Conservation (phyloP, 2,329 filamentous ascomycete species). For the Aspergillus hiratsukae region DNA sequence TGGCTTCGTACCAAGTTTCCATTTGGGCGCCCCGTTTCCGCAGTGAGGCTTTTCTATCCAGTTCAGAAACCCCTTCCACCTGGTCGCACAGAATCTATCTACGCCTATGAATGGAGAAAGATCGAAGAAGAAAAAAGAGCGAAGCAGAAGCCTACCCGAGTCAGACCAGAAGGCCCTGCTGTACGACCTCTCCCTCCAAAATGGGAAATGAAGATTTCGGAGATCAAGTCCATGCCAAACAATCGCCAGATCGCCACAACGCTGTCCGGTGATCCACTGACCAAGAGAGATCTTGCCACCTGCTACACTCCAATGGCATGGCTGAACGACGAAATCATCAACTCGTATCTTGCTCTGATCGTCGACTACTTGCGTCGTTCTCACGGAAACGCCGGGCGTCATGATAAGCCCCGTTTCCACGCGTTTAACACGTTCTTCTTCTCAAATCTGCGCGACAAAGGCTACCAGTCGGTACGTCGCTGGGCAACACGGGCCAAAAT, state of each 20-base stretch:
- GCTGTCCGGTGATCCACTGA: constrained; percentile 33
- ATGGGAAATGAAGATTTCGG: constrained; percentile 33
- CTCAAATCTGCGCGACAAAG: constrained; percentile 38
- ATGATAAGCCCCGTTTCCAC: constrained; percentile 37
- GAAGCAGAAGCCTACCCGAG: constrained; percentile 17
- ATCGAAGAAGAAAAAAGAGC: constrained; percentile 22
- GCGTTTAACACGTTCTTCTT: constrained; percentile 46
- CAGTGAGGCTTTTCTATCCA: constrained; percentile 25
- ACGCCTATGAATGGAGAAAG: constrained; percentile 23
- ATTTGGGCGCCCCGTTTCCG: constrained; percentile 25
- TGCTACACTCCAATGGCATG: constrained; percentile 35
- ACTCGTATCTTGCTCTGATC: constrained; percentile 41
- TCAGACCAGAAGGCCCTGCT: constrained; percentile 24
- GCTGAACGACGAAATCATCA: constrained; percentile 47
- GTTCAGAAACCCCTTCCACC: constrained; percentile 18
- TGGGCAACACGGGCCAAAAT: constrained; percentile 48
- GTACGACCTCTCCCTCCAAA: constrained; percentile 32
- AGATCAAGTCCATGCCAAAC: constrained; percentile 24
- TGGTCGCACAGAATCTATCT: constrained; percentile 27
- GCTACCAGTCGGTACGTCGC: constrained; percentile 36
- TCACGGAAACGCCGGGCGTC: constrained; percentile 29
- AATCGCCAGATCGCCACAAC: constrained; percentile 27
- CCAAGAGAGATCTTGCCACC: constrained; percentile 32
- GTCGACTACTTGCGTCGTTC: constrained; percentile 34
- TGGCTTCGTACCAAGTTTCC: constrained; percentile 17